phyloP scores from a whole-genome alignment of 2,329 filamentous ascomycete species.

The Arthroderma uncinatum region DNA sequence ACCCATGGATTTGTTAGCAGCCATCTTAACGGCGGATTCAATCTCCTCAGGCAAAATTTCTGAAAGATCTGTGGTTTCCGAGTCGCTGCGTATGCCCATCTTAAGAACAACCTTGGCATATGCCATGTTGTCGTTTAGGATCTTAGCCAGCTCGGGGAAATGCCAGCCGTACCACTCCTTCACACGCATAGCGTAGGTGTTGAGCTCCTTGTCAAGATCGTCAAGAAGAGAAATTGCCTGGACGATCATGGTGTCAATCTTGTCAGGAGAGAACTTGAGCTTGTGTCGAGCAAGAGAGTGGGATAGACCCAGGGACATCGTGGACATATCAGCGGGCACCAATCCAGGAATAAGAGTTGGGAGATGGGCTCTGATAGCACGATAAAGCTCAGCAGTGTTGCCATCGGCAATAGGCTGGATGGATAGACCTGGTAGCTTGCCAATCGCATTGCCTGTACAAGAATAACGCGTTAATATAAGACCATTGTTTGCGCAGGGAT shows the following conservation, averaged over 20 bases:
- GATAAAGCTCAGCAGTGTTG: conserved; percentile 76
- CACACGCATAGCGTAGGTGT: conserved; percentile 96
- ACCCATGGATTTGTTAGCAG: conserved; percentile 95
- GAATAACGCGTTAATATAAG: neutral
- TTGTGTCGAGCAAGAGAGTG: conserved; percentile 96
- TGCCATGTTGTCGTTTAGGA: conserved; percentile 91
- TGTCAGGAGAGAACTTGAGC: conserved; percentile 96
- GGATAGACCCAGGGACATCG: conserved; percentile 90
- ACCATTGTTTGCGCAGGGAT: neutral
- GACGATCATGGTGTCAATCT: conserved; percentile 99
- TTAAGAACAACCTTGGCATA: conserved; percentile 80
- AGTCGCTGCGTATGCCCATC: conserved; percentile 80
- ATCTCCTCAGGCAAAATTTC: conserved; percentile 94
- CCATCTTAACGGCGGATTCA: conserved; percentile 79
- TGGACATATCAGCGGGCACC: conserved; percentile 71
- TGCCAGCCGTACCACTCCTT: conserved; percentile 99
- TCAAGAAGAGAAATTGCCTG: conserved; percentile 90
- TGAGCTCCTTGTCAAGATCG: conserved; percentile 96
- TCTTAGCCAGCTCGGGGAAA: conserved; percentile 95
- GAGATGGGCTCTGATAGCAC: conserved; percentile 84
- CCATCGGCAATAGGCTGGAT: conserved; percentile 76
- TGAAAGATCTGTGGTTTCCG: conserved; percentile 63
- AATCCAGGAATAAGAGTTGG: conserved; percentile 84
- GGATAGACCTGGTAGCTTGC: conserved; percentile 77
- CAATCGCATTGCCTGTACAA: conserved; percentile 61